Percentiles rank a stretch among this genome's conserved stretches.
These are phyloP conservation scores for Garcia nutans DNA, from an alignment of 345 rosid genomes.

Conservation along the genomic window DNA sequence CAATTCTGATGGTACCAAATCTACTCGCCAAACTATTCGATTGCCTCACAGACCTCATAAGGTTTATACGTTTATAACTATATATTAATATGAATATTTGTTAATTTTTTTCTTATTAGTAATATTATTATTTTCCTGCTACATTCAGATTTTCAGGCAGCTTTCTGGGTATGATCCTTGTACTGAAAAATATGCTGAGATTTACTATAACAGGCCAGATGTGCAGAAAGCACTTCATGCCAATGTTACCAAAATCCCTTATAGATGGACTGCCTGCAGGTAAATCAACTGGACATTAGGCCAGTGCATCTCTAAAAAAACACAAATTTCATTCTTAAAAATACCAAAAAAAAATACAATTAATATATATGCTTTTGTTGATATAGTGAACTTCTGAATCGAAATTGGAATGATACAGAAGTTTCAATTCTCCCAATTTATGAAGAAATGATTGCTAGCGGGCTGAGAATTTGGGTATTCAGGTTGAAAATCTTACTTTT, in stretches of 20 bases:
- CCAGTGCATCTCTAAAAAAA: neutral
- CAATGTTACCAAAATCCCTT: slow-evolving; percentile 63
- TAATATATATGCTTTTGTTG: slow-evolving; percentile 1
- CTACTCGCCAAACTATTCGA: slow-evolving; percentile 43
- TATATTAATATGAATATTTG: no score
- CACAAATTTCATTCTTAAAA: neutral
- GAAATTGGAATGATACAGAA: slow-evolving; percentile 92
- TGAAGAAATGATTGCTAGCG: slow-evolving; percentile 73
- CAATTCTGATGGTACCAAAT: slow-evolving; percentile 57
- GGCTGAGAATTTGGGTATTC: slow-evolving; percentile 90
- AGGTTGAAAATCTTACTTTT: slow-evolving; percentile 42
- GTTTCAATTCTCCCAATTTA: slow-evolving; percentile 80
- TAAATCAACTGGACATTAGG: slow-evolving; percentile 16
- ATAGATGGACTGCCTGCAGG: slow-evolving; percentile 99
- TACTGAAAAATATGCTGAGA: slow-evolving; percentile 91
- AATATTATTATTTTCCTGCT: neutral
- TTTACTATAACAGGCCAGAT: slow-evolving; percentile 84
- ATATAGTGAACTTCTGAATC: slow-evolving; percentile 70
- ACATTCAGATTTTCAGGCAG: slow-evolving; percentile 49
- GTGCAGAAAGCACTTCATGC: slow-evolving; percentile 93
- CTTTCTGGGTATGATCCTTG: slow-evolving; percentile 96
- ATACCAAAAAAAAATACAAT: neutral
- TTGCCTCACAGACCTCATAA: slow-evolving; percentile 68
- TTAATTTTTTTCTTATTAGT: neutral
- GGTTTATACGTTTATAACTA: slow-evolving; percentile 15